phyloP scores from a whole-genome alignment of 139 green algal genomes.

The Closterium sp. region DNA sequence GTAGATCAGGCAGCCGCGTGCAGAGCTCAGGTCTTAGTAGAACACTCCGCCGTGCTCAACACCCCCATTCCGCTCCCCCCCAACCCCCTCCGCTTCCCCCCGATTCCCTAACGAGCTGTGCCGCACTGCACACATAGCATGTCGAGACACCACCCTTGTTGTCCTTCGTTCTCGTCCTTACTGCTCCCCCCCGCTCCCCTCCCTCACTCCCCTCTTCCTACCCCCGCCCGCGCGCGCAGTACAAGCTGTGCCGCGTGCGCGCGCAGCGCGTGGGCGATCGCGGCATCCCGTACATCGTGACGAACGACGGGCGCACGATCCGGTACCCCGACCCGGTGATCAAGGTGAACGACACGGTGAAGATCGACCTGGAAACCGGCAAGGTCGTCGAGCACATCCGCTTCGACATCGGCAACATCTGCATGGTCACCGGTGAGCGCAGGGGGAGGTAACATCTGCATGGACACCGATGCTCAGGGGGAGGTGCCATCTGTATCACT shows the following conservation, averaged over 20 bases:
- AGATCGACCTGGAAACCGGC: constrained; percentile 94
- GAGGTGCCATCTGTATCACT: no score
- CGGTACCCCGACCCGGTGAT: constrained; percentile 97
- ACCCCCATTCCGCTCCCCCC: no score
- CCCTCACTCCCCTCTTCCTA: neutral
- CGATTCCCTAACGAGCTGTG: no score
- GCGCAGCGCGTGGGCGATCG: constrained; percentile 75
- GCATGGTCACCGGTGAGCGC: no score
- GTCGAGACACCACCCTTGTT: no score
- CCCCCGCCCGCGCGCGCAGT: constrained; percentile 54
- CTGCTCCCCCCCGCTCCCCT: neutral
- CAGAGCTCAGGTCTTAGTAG: no score
- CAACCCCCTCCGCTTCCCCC: no score
- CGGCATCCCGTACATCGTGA: constrained; percentile 88
- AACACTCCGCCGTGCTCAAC: no score
- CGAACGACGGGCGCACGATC: constrained; percentile 96
- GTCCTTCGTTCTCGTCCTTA: neutral
- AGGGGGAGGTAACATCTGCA: no score
- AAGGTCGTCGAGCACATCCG: constrained; percentile 95
- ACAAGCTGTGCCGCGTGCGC: constrained; percentile 98
- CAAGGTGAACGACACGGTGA: constrained; percentile 93
- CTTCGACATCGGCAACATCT: constrained; percentile 83
- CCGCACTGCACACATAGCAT: no score
- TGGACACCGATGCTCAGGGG: no score
- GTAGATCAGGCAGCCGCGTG: no score